phyloP scores from a whole-genome alignment of 2,329 filamentous ascomycete species.

The Fusarium bactridioides region DNA sequence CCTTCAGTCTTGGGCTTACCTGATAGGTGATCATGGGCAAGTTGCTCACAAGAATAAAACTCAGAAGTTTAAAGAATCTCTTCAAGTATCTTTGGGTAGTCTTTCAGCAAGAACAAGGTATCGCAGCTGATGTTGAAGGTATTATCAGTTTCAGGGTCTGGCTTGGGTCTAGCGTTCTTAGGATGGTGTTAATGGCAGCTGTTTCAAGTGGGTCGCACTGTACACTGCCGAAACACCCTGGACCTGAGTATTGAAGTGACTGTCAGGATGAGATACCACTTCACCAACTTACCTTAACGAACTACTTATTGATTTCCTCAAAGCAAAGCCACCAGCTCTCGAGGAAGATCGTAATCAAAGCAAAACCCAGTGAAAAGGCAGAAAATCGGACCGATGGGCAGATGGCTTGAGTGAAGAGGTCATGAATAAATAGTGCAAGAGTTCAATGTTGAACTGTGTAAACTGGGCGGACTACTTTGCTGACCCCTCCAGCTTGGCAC shows the following conservation, averaged over 20 bases:
- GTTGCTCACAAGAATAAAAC: neutral
- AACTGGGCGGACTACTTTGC: neutral
- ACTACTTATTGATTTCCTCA: neutral
- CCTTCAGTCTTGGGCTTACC: neutral
- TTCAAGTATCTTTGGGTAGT: neutral
- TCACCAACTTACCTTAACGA: neutral
- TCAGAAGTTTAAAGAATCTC: neutral
- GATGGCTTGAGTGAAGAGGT: neutral
- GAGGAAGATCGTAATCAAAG: neutral
- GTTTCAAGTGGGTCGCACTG: slow-evolving; percentile 23
- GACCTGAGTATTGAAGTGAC: neutral
- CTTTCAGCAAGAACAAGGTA: neutral
- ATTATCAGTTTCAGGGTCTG: slow-evolving; percentile 16
- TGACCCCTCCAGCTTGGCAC: neutral
- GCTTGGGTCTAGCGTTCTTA: neutral
- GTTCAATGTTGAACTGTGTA: neutral
- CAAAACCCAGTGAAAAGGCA: neutral
- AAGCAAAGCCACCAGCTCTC: neutral
- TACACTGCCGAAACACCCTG: slow-evolving; percentile 13
- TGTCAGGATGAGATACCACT: neutral
- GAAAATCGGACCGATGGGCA: neutral
- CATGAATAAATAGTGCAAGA: neutral
- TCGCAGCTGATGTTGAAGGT: neutral
- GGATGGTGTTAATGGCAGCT: neutral
- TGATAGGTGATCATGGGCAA: neutral